These are phyloP conservation scores for Gremmenia infestans DNA, from an alignment of 2,329 filamentous ascomycete species.

Conservation along the genomic window DNA sequence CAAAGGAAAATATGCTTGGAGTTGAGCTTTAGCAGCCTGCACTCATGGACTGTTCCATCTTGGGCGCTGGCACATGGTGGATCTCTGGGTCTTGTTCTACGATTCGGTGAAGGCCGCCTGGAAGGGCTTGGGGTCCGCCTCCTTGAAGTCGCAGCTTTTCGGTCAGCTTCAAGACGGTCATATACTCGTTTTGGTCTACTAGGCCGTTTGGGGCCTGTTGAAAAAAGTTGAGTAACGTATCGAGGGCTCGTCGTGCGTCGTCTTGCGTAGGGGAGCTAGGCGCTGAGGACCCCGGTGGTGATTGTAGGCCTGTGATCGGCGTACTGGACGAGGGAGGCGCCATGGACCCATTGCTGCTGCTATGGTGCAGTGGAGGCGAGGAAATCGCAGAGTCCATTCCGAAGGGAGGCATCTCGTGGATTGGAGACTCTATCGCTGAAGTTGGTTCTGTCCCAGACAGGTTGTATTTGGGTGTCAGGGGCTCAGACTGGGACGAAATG, in stretches of 20 bases:
- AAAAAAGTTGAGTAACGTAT: constrained; percentile 78
- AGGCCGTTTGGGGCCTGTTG: constrained; percentile 60
- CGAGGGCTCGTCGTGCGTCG: constrained; percentile 76
- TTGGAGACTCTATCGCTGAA: constrained; percentile 45
- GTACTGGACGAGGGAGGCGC: constrained; percentile 36
- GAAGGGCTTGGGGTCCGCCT: constrained; percentile 23
- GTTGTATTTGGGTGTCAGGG: constrained; percentile 48
- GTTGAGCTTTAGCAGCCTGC: constrained; percentile 18
- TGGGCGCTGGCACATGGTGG: constrained; percentile 15
- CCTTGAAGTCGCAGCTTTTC: constrained; percentile 69
- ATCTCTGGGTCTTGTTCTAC: constrained; percentile 30
- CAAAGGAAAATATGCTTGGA: constrained; percentile 6
- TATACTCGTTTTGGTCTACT: constrained; percentile 71
- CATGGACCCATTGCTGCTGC: constrained; percentile 47
- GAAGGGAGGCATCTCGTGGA: constrained; percentile 39
- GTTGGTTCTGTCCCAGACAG: constrained; percentile 35
- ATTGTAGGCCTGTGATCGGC: constrained; percentile 32
- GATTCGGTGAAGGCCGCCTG: constrained; percentile 36
- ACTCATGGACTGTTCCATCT: constrained; percentile 31
- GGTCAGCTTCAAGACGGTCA: constrained; percentile 74
- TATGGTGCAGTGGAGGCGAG: constrained; percentile 44
- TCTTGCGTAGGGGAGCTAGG: constrained; percentile 71
- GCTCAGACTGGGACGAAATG: constrained; percentile 47
- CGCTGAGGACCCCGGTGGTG: constrained; percentile 48
- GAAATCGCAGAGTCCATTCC: constrained; percentile 35